Evolutionary conservation across 805 yeast genomes (phyloP).

Genomic region (Sugiyamaella smithiae): DNA sequence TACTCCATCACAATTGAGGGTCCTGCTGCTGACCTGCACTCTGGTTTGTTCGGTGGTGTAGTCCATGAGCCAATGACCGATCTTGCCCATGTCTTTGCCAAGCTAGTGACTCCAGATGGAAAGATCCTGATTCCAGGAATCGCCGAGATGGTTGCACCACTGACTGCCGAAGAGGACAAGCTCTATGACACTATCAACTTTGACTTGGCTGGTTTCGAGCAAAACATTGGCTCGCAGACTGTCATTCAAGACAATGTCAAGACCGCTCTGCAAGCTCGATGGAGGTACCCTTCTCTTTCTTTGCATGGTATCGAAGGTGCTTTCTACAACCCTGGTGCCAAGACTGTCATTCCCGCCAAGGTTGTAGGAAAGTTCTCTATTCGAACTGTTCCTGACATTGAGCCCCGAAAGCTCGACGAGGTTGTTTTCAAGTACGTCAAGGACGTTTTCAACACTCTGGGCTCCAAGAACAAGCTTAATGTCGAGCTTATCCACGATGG

Average conservation of each 20-base stretch:
- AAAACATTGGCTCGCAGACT: constrained; percentile 85
- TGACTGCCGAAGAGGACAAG: constrained; percentile 73
- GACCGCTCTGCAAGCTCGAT: constrained; percentile 92
- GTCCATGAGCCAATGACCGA: constrained; percentile 98
- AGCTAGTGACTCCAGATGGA: constrained; percentile 79
- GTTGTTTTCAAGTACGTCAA: constrained; percentile 70
- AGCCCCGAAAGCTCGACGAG: constrained; percentile 72
- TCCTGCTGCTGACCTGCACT: constrained; percentile 95
- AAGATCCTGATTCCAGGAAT: constrained; percentile 85
- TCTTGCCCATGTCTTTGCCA: constrained; percentile 69
- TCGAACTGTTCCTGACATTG: constrained; percentile 95
- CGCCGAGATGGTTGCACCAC: constrained; percentile 90
- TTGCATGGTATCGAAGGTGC: constrained; percentile 98
- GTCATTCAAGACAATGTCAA: constrained; percentile 73
- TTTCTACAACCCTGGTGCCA: constrained; percentile 90
- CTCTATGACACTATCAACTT: constrained; percentile 86
- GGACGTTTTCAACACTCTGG: constrained; percentile 59
- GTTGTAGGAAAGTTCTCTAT: constrained; percentile 94
- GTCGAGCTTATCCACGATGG: constrained; percentile 91
- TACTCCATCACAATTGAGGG: constrained; percentile 81
- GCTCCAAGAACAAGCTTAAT: constrained; percentile 70
- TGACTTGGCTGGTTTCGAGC: constrained; percentile 76
- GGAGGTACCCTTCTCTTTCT: constrained; percentile 97
- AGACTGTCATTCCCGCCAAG: constrained; percentile 95
- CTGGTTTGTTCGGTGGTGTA: constrained; percentile 96